A percentile compares a stretch with the other conserved stretches of the same genome.
phyloP scores from a whole-genome alignment of 495 filamentous ascomycete genomes.

The Talaromyces stipitatus region DNA sequence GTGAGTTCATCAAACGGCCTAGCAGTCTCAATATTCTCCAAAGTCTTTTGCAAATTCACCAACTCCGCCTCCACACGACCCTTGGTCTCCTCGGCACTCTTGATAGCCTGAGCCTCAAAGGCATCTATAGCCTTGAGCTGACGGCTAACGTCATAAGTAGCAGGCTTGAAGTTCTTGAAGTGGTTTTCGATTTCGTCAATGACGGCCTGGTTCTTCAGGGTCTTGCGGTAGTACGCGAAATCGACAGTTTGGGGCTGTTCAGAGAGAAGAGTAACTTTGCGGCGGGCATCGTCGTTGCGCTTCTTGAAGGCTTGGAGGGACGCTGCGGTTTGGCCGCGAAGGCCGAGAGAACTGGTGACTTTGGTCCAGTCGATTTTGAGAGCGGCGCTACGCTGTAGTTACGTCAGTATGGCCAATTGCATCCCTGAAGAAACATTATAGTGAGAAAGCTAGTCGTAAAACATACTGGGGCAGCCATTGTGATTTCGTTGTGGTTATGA shows the following conservation, averaged over 20 bases:
- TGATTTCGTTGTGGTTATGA: constrained; percentile 43
- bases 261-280: constrained; percentile 71
- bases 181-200: constrained; percentile 95
- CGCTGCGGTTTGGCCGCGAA: constrained; percentile 86
- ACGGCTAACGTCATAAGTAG: constrained; percentile 78
- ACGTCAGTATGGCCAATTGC: constrained; percentile 7
- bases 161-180: constrained; percentile 82
- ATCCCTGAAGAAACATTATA: constrained; percentile 8
- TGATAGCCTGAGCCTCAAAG: constrained; percentile 93
- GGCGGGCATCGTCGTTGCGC: constrained; percentile 97
- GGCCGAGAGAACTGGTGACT: constrained; percentile 83
- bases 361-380: constrained; percentile 98
- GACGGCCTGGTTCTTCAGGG: constrained; percentile 90
- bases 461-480: constrained; percentile 89
- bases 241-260: constrained; percentile 79
- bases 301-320: constrained; percentile 96
- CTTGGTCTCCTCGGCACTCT: constrained; percentile 96
- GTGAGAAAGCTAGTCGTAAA: constrained; percentile 10
- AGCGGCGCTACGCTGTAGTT: constrained; percentile 84
- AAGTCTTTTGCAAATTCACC: constrained; percentile 81
- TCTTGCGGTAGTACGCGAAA: constrained; percentile 83
- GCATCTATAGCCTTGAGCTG: constrained; percentile 97
- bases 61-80: constrained; percentile 88
- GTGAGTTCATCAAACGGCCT: constrained; percentile 96
- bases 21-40: constrained; percentile 94